Evolutionary conservation across 768 basidiomycete species (phyloP), one percentile per base, ranked within the genome.

Genomic region (Phaeotremella fagi): DNA sequence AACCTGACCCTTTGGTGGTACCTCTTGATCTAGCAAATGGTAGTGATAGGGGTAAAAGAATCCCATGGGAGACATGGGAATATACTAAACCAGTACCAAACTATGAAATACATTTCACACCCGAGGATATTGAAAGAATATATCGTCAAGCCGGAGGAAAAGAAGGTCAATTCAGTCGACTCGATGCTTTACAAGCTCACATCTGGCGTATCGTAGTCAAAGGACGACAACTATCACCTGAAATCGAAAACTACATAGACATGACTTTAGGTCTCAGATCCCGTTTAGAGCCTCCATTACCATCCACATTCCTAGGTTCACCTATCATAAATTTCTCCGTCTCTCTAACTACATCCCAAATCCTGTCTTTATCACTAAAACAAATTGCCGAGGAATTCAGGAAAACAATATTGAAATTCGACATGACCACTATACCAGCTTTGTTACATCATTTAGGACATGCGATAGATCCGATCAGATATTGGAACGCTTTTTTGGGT

Each of bases 401-500:
- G 14, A 2, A 28, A 15, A n/a, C 37, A 11, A 20, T 55, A 9
- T n/a, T 12, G 4, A 12, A n/a, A 14, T 29, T 41, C n/a, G 25
- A 41, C 35, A 37, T 3, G 29, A 18, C 20, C n/a, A 38, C 48
- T 18, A 38, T 49, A 5, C 23, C 35, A 2, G 33, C 53, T 1
- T 29, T 55, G 27, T 22, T 55, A 6, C 53, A 55, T 33, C 53
- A 55, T 26, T n/a, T 48, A 15, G 53, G 47, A 18, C 45, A 24
- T 49, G 31, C 53, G 12, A 18, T 55, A 6, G 53, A 55, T 26
- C 53, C 53, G 23, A 49, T 42, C 5, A 24, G 53, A 25, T 36
- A 41, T 20, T 48, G 53, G 53, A 55, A 55, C 29, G 53, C 53
- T 11, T 55, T 55, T 31, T 38, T 55, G 46, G 53, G 53, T 15